Evolutionary conservation across 495 filamentous ascomycete species (phyloP).

Genomic region (Neurospora intermedia): DNA sequence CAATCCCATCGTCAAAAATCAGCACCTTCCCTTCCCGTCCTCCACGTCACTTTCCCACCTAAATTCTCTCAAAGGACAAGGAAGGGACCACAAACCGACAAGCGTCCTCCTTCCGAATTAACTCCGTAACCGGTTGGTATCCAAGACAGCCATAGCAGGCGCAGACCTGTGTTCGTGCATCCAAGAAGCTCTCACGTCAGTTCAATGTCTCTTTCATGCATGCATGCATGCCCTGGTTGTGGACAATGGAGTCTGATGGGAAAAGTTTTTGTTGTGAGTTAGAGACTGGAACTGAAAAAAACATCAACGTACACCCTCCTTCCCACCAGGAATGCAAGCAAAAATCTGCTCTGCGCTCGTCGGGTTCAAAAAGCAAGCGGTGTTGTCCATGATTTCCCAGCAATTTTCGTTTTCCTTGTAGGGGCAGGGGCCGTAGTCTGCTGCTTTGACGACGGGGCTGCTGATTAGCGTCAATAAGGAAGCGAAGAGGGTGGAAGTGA

Average conservation of each 20-base stretch:
- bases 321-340: constrained; percentile 8
- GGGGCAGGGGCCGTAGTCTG: constrained; percentile 16
- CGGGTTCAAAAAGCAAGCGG: constrained; percentile 14
- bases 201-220: too few species aligned
- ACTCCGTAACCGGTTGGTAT: constrained; percentile 4
- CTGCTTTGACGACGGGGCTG: neutral
- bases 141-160: constrained; percentile 14
- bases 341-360: constrained; percentile 10
- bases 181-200: too few species aligned
- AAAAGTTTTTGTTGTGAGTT: too few species aligned
- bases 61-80: neutral
- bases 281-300: too few species aligned
- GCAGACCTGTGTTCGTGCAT: too few species aligned
- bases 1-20: neutral
- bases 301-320: constrained; percentile 1
- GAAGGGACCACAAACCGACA: neutral
- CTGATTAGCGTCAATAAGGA: neutral
- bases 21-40: neutral
- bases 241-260: too few species aligned
- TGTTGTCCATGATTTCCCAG: constrained; percentile 20
- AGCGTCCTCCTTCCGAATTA: constrained; percentile 10
- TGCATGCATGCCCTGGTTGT: too few species aligned
- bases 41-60: too few species aligned
- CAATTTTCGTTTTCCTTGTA: constrained; percentile 13
- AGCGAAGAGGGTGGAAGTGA: neutral